These are phyloP conservation scores for Aureobasidium musti DNA, from an alignment of 2,329 filamentous ascomycete species.

Conservation along the genomic window DNA sequence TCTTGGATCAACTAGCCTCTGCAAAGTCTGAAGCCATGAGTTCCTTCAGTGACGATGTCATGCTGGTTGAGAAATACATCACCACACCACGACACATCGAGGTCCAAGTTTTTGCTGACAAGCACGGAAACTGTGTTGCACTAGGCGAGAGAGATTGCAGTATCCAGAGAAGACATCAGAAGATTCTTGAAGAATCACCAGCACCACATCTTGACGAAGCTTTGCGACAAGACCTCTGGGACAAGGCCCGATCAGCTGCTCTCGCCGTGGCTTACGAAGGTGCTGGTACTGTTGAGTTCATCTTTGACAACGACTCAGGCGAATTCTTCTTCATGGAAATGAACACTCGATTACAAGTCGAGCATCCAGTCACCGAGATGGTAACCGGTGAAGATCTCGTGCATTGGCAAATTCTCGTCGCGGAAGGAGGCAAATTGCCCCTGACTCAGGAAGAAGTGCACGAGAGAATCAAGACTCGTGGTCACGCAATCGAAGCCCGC, in stretches of 20 bases:
- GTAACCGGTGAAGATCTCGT: constrained; percentile 78
- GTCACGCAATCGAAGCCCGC: constrained; percentile 90
- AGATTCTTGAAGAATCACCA: constrained; percentile 66
- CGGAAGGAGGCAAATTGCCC: constrained; percentile 68
- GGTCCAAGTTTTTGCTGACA: constrained; percentile 67
- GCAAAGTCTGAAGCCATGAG: constrained; percentile 65
- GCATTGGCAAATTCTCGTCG: constrained; percentile 91
- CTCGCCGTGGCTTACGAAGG: constrained; percentile 66
- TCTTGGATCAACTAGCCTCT: constrained; percentile 61
- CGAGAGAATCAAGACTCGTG: constrained; percentile 68
- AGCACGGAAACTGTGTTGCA: constrained; percentile 65
- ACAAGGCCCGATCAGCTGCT: constrained; percentile 64
- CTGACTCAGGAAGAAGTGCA: constrained; percentile 67
- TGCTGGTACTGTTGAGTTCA: constrained; percentile 68
- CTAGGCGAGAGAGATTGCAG: constrained; percentile 67
- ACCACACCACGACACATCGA: constrained; percentile 67
- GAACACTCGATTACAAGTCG: constrained; percentile 86
- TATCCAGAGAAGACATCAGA: constrained; percentile 66
- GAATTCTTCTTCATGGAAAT: constrained; percentile 73
- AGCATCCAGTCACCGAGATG: constrained; percentile 90
- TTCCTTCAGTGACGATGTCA: constrained; percentile 67
- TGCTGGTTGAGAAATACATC: constrained; percentile 69
- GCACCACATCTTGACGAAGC: constrained; percentile 62
- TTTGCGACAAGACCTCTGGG: constrained; percentile 65
- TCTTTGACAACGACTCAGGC: constrained; percentile 67